Evolutionary conservation across 2,329 filamentous ascomycete genomes (phyloP).

Genomic region (Orbilia quercus): DNA sequence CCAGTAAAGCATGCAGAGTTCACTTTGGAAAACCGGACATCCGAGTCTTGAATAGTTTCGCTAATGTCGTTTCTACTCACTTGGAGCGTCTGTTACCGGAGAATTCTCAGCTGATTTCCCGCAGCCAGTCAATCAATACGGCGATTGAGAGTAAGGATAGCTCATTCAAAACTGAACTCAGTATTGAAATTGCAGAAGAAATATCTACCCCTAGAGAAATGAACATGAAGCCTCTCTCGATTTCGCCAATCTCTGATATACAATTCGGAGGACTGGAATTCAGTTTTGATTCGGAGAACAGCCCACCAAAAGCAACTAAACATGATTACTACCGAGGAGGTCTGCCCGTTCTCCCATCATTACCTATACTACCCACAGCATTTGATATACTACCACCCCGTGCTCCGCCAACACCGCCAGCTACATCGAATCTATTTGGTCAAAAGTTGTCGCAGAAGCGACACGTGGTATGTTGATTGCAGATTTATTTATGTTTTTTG

Average conservation of each 20-base stretch:
- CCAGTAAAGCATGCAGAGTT: conserved; percentile 4
- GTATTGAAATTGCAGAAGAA: neutral
- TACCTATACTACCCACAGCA: conserved; percentile 35
- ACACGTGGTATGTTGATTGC: conserved; percentile 18
- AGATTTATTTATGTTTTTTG: no score
- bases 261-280: conserved; percentile 15
- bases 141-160: neutral
- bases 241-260: neutral
- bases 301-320: conserved; percentile 13
- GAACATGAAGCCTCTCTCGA: neutral
- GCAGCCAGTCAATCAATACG: neutral
- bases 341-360: conserved; percentile 37
- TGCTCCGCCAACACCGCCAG: conserved; percentile 24
- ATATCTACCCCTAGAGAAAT: neutral
- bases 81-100: conserved; percentile 46
- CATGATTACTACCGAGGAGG: conserved; percentile 12
- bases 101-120: conserved; percentile 9
- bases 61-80: conserved; percentile 49
- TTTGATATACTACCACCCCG: conserved; percentile 37
- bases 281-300: conserved; percentile 40
- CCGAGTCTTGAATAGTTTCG: conserved; percentile 50
- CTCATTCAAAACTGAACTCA: neutral
- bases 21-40: conserved; percentile 47
- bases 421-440: conserved; percentile 11
- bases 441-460: conserved; percentile 21